Conservation (phyloP, 1,284 basidiomycete species). For the Ustilago curta region DNA sequence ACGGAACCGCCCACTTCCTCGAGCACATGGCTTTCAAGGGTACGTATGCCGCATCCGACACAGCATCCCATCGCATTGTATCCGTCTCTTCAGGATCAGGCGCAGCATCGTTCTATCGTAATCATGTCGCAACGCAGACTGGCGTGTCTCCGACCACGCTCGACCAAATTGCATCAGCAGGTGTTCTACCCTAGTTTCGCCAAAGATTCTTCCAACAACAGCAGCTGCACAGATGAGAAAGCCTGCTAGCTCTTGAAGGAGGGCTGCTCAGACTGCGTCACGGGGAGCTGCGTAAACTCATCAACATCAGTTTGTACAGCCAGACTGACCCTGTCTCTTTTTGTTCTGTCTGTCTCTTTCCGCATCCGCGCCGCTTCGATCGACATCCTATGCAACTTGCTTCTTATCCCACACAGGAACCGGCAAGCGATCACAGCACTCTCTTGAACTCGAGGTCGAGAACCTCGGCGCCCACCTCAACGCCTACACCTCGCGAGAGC, state of each 20-base stretch:
- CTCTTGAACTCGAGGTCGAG: slow-evolving; percentile 96
- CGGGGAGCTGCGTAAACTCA: background rate
- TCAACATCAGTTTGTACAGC: background rate
- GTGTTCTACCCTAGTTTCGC: background rate
- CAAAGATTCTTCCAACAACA: background rate
- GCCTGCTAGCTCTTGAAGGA: background rate
- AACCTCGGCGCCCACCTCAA: slow-evolving; percentile 98
- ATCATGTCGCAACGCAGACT: no score
- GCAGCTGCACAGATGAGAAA: background rate
- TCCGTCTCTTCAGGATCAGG: background rate
- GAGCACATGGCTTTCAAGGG: slow-evolving; percentile 86
- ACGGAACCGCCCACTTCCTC: slow-evolving; percentile 97
- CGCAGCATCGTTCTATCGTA: background rate
- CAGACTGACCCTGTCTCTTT: slow-evolving; percentile 3
- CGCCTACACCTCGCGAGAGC: slow-evolving; percentile 98
- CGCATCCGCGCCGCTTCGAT: background rate
- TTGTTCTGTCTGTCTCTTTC: background rate
- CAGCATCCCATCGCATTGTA: background rate
- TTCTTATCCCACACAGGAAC: slow-evolving; percentile 77
- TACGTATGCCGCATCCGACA: slow-evolving; percentile 43
- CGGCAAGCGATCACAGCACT: slow-evolving; percentile 86
- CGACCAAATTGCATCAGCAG: background rate
- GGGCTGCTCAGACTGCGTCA: background rate
- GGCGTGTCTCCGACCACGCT: background rate
- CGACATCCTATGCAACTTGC: background rate